Evolutionary conservation across 805 yeast species (phyloP).

Genomic region (Osmozyma mogii): DNA sequence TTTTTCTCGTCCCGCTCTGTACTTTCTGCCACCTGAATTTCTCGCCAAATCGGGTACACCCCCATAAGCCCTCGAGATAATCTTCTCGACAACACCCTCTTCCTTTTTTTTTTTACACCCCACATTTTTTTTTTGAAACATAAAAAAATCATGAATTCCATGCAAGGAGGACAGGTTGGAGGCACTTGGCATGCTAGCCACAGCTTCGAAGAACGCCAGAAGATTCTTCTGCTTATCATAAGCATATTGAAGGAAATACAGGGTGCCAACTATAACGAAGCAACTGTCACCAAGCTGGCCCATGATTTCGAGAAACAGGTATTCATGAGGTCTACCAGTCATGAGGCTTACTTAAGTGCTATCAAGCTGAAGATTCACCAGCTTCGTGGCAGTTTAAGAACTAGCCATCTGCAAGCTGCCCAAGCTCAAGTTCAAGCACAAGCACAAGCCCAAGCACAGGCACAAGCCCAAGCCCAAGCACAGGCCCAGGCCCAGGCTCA

Average conservation of each 20-base stretch:
- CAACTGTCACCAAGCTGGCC: constrained; percentile 41
- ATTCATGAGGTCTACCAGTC: constrained; percentile 47
- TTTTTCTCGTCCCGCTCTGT: neutral
- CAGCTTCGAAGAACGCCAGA: constrained; percentile 27
- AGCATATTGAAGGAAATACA: constrained; percentile 31
- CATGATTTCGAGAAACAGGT: constrained; percentile 66
- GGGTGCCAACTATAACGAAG: constrained; percentile 23
- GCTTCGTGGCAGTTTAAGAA: constrained; percentile 15
- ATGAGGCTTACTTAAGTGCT: constrained; percentile 46
- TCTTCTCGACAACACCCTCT: neutral
- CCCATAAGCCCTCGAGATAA: neutral
- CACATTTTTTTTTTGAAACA: neutral
- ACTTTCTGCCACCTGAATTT: too few relatives aligned
- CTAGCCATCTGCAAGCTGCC: constrained; percentile 6
- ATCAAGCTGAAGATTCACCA: constrained; percentile 33
- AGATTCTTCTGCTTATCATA: constrained; percentile 31
- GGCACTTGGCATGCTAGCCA: constrained; percentile 20
- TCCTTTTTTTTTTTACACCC: constrained; percentile 1
- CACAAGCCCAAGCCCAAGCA: constrained; percentile 46
- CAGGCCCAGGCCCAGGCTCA: constrained; percentile 41
- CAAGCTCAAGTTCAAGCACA: constrained; percentile 9
- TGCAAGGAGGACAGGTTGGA: constrained; percentile 15
- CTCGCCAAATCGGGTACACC: too few relatives aligned
- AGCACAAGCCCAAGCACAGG: constrained; percentile 15
- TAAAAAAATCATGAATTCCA: constrained; percentile 10